A percentile compares a stretch with the other conserved stretches of the same genome.
Conservation (phyloP, 371 early-diverging fungal species). For the Mortierella sp. region DNA sequence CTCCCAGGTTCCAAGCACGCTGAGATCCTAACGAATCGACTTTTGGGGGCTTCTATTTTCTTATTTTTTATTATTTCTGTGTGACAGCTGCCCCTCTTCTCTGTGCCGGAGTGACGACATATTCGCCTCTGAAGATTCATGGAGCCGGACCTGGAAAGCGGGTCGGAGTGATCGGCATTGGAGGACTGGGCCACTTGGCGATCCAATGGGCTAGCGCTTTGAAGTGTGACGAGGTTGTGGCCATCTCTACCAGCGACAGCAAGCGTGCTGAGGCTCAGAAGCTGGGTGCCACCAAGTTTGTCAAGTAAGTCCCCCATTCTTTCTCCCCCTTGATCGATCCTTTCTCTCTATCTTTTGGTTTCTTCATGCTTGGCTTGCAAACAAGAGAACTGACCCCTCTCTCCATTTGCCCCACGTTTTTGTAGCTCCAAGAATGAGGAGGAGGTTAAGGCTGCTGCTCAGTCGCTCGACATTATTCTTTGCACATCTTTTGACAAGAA, state of each 20-base stretch:
- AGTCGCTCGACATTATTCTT: slow-evolving; percentile 61
- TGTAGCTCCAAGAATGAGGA: slow-evolving; percentile 38
- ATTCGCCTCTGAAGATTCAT: slow-evolving; percentile 58
- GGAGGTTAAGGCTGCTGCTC: slow-evolving; percentile 27
- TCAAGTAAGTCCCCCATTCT: slow-evolving; percentile 52
- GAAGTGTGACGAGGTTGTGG: slow-evolving; percentile 10
- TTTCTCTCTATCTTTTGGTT: too few relatives aligned
- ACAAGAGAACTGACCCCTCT: too few relatives aligned
- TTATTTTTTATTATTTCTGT: not conserved
- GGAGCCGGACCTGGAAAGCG: slow-evolving; percentile 56
- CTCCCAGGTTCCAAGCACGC: too few relatives aligned
- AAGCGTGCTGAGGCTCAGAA: slow-evolving; percentile 51
- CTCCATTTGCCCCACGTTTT: not conserved
- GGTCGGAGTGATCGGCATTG: slow-evolving; percentile 74
- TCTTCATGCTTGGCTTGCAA: too few relatives aligned
- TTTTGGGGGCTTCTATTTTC: too few relatives aligned
- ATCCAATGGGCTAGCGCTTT: slow-evolving; percentile 66
- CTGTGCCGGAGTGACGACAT: slow-evolving; percentile 72
- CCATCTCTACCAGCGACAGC: not conserved
- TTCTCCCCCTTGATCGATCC: too few relatives aligned
- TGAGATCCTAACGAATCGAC: too few relatives aligned
- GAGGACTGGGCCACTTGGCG: slow-evolving; percentile 73
- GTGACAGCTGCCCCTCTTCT: slow-evolving; percentile 63
- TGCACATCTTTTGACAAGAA: slow-evolving; percentile 64
- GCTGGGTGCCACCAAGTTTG: slow-evolving; percentile 70